phyloP scores from a whole-genome alignment of 805 yeast species.

The Spencermartinsiella europaea region DNA sequence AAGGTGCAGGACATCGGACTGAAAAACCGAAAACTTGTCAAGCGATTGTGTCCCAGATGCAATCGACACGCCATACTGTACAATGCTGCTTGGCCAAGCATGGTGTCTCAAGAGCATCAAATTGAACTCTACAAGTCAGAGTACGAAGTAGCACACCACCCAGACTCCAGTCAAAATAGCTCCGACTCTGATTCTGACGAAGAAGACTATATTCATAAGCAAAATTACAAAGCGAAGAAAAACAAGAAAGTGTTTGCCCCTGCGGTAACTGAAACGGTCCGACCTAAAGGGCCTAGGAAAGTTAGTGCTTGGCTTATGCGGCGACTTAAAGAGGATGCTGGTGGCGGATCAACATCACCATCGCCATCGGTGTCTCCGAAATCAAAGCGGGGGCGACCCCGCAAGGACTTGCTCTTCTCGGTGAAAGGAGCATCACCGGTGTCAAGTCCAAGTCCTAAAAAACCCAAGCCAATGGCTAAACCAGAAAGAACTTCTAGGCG shows the following conservation, averaged over 20 bases:
- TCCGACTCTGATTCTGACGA: background rate
- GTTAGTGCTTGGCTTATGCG: constrained; percentile 15
- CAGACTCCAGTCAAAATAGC: constrained; percentile 3
- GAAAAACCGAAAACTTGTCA: constrained; percentile 11
- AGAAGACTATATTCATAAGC: too few relatives aligned
- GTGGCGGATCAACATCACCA: background rate
- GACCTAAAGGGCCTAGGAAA: constrained; percentile 10
- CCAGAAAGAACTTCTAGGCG: background rate
- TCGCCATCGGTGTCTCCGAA: background rate
- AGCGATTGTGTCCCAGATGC: constrained; percentile 28
- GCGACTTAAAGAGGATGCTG: constrained; percentile 6
- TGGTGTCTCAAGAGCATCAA: constrained; percentile 6
- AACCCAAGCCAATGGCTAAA: background rate
- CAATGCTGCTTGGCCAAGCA: constrained; percentile 27
- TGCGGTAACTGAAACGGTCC: constrained; percentile 9
- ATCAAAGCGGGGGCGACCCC: background rate
- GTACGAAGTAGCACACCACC: background rate
- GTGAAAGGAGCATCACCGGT: too few relatives aligned
- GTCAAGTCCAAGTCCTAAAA: background rate
- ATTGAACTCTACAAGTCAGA: constrained; percentile 13
- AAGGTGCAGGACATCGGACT: constrained; percentile 11
- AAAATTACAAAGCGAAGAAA: constrained; percentile 4
- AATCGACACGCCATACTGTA: constrained; percentile 30
- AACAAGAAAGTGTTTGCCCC: constrained; percentile 11
- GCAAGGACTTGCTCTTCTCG: too few relatives aligned